phyloP scores from a whole-genome alignment of 192 early-diverging fungal species.

The Coemansia sp. region DNA sequence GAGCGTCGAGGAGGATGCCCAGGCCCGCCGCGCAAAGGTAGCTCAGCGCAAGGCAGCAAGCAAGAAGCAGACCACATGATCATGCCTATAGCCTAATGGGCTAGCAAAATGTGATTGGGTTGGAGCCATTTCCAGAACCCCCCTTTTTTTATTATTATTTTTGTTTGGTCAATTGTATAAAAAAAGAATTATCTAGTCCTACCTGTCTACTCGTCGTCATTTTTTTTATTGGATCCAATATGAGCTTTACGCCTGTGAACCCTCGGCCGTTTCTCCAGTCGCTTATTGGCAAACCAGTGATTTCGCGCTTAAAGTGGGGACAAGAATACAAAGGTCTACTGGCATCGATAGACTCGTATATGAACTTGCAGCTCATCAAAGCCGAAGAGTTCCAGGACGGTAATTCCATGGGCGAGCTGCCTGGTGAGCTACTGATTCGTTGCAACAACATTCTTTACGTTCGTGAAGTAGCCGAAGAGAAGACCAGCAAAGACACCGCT shows the following conservation, averaged over 20 bases:
- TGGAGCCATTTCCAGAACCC: neutral
- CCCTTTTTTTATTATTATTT: neutral
- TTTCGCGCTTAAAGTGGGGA: slow-evolving; percentile 98
- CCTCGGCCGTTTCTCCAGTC: slow-evolving; percentile 95
- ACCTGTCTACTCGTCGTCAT: neutral
- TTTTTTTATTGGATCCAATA: neutral
- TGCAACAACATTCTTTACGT: slow-evolving; percentile 87
- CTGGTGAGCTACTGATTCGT: slow-evolving; percentile 92
- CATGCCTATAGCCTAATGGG: neutral
- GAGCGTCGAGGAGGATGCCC: slow-evolving; percentile 48
- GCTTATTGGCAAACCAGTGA: slow-evolving; percentile 87
- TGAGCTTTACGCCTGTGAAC: slow-evolving; percentile 86
- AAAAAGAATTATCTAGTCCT: neutral
- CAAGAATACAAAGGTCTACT: slow-evolving; percentile 95
- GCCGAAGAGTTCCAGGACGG: slow-evolving; percentile 97
- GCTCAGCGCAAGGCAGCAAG: slow-evolving; percentile 43
- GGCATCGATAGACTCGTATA: slow-evolving; percentile 90
- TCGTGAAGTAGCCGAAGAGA: slow-evolving; percentile 59
- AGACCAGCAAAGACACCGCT: neutral
- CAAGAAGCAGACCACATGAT: slow-evolving; percentile 14
- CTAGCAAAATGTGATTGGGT: neutral
- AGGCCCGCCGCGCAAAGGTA: slow-evolving; percentile 41
- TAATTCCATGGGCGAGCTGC: slow-evolving; percentile 71
- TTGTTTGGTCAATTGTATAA: neutral
- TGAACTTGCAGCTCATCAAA: slow-evolving; percentile 95